These are phyloP conservation scores for Protomyces arabidopsidicola DNA, from an alignment of 1,139 yeast genomes.

Conservation along the genomic window DNA sequence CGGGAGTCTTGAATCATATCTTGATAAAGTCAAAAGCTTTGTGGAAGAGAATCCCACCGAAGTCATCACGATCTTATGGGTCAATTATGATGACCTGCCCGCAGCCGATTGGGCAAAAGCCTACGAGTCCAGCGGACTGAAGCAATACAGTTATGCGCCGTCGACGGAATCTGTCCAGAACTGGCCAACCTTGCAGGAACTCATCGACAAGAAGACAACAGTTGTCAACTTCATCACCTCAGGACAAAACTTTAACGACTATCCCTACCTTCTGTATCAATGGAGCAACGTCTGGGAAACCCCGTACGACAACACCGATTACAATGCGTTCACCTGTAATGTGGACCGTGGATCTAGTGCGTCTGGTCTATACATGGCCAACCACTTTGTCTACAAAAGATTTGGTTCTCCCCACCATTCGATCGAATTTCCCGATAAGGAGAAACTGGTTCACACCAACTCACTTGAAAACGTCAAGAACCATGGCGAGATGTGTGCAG, in stretches of 20 bases:
- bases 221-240: slow-evolving; percentile 22
- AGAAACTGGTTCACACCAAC: slow-evolving; percentile 1
- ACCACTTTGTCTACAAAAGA: slow-evolving; percentile 13
- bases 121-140: slow-evolving; percentile 11
- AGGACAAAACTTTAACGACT: neutral
- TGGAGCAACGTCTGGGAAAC: slow-evolving; percentile 25
- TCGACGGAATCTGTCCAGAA: slow-evolving; percentile 3
- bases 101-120: slow-evolving; percentile 18
- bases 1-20: slow-evolving; percentile 20
- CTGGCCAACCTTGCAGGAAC: slow-evolving; percentile 13
- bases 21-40: slow-evolving; percentile 16
- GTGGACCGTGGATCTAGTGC: slow-evolving; percentile 17
- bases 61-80: slow-evolving; percentile 25
- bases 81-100: slow-evolving; percentile 15
- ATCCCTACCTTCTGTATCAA: slow-evolving; percentile 9
- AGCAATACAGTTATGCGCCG: slow-evolving; percentile 11
- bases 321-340: slow-evolving; percentile 11
- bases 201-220: slow-evolving; percentile 10
- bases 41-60: slow-evolving; percentile 17
- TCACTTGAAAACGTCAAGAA: slow-evolving; percentile 1
- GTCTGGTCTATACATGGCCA: slow-evolving; percentile 10
- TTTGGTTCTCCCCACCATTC: slow-evolving; percentile 10
- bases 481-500: slow-evolving; percentile 10
- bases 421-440: slow-evolving; percentile 18
- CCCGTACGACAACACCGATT: slow-evolving; percentile 12